These are phyloP conservation scores for Diversispora epigaea DNA, from an alignment of 192 early-diverging fungal genomes.

Conservation along the genomic window DNA sequence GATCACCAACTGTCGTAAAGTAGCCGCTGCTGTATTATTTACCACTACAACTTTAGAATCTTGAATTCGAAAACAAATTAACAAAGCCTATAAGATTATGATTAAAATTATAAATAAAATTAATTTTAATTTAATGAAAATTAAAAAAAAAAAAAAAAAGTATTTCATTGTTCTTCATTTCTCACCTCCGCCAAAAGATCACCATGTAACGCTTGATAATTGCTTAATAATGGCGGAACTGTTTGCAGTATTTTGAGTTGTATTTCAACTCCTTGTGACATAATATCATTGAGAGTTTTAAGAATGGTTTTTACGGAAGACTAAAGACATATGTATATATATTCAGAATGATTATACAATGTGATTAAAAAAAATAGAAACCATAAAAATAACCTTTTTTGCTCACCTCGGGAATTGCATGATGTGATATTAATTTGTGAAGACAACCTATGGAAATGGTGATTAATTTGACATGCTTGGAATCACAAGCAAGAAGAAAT, in stretches of 20 bases:
- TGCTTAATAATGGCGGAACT: slow-evolving; percentile 81
- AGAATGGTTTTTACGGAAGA: slow-evolving; percentile 63
- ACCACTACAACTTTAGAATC: slow-evolving; percentile 80
- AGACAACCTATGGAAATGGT: slow-evolving; percentile 81
- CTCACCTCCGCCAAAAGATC: slow-evolving; percentile 76
- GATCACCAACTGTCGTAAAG: slow-evolving; percentile 79
- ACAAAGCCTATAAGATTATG: slow-evolving; percentile 56
- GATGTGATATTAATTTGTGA: slow-evolving; percentile 73
- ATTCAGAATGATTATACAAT: not conserved
- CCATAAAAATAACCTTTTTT: not conserved
- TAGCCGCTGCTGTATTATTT: slow-evolving; percentile 84
- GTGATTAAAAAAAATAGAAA: not conserved
- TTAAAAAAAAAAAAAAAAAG: slow-evolving; percentile 9
- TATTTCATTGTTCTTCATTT: not conserved
- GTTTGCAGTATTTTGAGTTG: slow-evolving; percentile 95
- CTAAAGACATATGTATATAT: slow-evolving; percentile 10
- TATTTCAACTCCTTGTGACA: slow-evolving; percentile 71
- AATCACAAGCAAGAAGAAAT: slow-evolving; percentile 84
- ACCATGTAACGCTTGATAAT: slow-evolving; percentile 77
- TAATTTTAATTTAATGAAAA: not conserved
- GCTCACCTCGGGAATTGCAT: slow-evolving; percentile 68
- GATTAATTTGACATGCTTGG: slow-evolving; percentile 76
- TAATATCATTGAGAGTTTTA: slow-evolving; percentile 68
- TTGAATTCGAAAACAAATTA: slow-evolving; percentile 81
- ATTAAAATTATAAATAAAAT: not conserved